Evolutionary conservation across 75 land plant species (phyloP).

Genomic region (Pinus taeda): DNA sequence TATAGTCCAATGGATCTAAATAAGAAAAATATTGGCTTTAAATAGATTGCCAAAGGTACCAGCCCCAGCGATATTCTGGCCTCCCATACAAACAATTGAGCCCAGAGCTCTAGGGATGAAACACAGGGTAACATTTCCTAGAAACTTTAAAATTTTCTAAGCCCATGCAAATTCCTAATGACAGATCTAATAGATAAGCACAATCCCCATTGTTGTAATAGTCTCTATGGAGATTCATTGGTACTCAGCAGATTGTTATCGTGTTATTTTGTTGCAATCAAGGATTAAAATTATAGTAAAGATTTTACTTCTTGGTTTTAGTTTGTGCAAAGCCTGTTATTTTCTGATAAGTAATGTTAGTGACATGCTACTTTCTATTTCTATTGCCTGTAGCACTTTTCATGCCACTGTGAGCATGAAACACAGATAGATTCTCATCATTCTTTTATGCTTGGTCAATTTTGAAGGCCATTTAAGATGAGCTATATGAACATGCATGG

Average conservation of each 20-base stretch:
- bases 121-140: not conserved
- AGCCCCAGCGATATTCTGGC: not conserved
- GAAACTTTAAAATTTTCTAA: not conserved
- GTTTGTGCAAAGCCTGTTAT: not conserved
- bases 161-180: not conserved
- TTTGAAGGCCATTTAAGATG: not conserved
- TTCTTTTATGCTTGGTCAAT: not conserved
- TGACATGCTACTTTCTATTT: conserved; percentile 1
- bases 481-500: not conserved
- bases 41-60: too few relatives aligned
- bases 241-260: not conserved
- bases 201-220: not conserved
- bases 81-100: not conserved
- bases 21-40: not conserved
- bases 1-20: not conserved
- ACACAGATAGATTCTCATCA: not conserved
- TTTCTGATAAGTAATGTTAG: not conserved
- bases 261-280: too few relatives aligned
- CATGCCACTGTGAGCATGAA: not conserved
- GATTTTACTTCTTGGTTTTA: not conserved
- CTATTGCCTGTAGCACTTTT: not conserved
- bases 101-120: not conserved
- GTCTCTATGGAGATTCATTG: not conserved
- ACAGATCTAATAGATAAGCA: not conserved
- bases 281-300: too few relatives aligned